Conservation (phyloP, 2,329 filamentous ascomycete genomes). For the Colletotrichum cordylinicola region DNA sequence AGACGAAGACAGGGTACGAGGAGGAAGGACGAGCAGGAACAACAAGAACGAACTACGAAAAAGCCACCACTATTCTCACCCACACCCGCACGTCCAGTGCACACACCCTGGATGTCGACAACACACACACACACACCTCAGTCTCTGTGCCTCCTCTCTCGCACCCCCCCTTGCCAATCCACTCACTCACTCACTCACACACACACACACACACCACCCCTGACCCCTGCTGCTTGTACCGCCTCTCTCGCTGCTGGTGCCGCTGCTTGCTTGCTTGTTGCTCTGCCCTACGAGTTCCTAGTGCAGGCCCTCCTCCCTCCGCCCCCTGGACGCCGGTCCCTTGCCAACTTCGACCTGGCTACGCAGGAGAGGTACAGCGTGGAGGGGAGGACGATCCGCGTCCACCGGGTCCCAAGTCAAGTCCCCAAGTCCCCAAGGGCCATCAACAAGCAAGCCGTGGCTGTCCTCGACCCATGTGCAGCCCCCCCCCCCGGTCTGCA, state of each 20-base stretch:
- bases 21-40: background rate
- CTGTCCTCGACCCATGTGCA: constrained; percentile 11
- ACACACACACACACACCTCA: background rate
- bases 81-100: background rate
- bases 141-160: background rate
- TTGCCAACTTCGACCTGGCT: background rate
- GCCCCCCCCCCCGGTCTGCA: background rate
- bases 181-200: background rate
- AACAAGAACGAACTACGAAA: background rate
- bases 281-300: constrained; percentile 20
- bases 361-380: background rate
- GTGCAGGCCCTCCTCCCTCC: background rate
- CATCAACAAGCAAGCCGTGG: constrained; percentile 1
- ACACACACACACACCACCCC: background rate
- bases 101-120: background rate
- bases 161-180: background rate
- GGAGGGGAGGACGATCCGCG: constrained; percentile 12
- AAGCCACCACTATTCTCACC: background rate
- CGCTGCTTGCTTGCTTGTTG: constrained; percentile 9
- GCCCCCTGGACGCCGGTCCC: constrained; percentile 12
- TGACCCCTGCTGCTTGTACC: constrained; percentile 13
- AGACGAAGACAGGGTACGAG: background rate
- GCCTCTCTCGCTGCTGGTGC: constrained; percentile 1
- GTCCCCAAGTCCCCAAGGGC: constrained; percentile 5
- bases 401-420: constrained; percentile 1